phyloP scores from a whole-genome alignment of 176 grass and related monocot species.

The Guadua angustifolia region DNA sequence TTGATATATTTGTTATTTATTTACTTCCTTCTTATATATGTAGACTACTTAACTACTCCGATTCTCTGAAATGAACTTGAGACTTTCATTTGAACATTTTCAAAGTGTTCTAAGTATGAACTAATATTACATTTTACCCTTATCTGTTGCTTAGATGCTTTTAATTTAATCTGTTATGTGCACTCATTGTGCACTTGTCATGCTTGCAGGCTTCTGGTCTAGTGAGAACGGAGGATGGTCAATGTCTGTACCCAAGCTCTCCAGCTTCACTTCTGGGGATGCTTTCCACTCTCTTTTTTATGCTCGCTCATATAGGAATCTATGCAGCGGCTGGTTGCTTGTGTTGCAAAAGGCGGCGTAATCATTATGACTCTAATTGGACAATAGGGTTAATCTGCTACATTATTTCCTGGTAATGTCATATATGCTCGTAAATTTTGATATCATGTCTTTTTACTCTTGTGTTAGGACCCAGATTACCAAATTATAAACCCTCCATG shows the following conservation, averaged over 20 bases:
- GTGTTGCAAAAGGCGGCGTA: conserved; percentile 53
- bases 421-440: background rate
- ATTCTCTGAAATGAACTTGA: background rate
- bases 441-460: too few species aligned
- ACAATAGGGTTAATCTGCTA: conserved; percentile 51
- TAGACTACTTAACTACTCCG: background rate
- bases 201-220: conserved; percentile 47
- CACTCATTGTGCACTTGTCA: background rate
- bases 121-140: background rate
- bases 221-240: background rate
- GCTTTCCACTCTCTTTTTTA: conserved; percentile 41
- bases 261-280: conserved; percentile 48
- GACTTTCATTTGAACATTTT: background rate
- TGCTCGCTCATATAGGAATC: conserved; percentile 58
- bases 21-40: background rate
- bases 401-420: conserved; percentile 55
- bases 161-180: background rate
- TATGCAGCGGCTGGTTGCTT: conserved; percentile 53
- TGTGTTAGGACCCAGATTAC: too few species aligned
- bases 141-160: background rate
- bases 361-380: conserved; percentile 46
- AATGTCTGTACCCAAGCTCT: conserved; percentile 55
- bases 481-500: too few species aligned
- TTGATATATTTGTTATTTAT: background rate
- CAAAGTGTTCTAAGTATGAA: background rate